Base-by-base conservation (phyloP, 257 asterid species). In the Solanum chilense region DNA sequence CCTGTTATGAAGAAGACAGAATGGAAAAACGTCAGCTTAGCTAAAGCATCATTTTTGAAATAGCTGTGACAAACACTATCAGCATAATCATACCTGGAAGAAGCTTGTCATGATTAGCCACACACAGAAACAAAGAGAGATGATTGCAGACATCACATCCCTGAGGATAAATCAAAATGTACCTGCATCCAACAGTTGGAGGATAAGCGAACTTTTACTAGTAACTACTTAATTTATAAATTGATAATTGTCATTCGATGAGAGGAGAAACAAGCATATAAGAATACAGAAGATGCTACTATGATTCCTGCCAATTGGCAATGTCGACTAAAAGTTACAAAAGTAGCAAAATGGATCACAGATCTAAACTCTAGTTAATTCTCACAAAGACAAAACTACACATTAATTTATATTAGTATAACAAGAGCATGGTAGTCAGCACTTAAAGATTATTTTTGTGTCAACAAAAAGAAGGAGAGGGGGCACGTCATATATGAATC, bases 91-190 rank as follows among this genome's bases (percentile, higher is more conserved):
- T 84, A 94, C 99, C 99, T 62, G 98, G 99, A 85, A 94, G 97
- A 92, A 96, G 99, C 92, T 95, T 93, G 89, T 96, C 98, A 90
- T 96, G 98, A 92, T 95, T 93, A 44, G 98, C 99, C 88, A 96
- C 98, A 85, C 99, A 96, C 41, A 96, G 98, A 93, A 96, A 96
- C 93, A 96, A 90, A 23, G 99, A 96, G 82, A 95, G 97, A 90
- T 96, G 98, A 91, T 95, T 95, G 93, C 96, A 91, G 86, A 94
- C 98, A 90, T 96, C 98, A 75, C 98, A 96, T 88, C 98, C 98
- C 89, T 94, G 98, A 58, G 99, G 98, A 91, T 94, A 96, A 87
- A 96, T 93, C 92, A 96, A 92, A 86, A 96, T 94, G 86, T 96
- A 96, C 99, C 99, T 96, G 90, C 86, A 87, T 92, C 86, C 86